Evolutionary conservation across 2,329 filamentous ascomycete genomes (phyloP).

Genomic region (Monosporascus sp.): DNA sequence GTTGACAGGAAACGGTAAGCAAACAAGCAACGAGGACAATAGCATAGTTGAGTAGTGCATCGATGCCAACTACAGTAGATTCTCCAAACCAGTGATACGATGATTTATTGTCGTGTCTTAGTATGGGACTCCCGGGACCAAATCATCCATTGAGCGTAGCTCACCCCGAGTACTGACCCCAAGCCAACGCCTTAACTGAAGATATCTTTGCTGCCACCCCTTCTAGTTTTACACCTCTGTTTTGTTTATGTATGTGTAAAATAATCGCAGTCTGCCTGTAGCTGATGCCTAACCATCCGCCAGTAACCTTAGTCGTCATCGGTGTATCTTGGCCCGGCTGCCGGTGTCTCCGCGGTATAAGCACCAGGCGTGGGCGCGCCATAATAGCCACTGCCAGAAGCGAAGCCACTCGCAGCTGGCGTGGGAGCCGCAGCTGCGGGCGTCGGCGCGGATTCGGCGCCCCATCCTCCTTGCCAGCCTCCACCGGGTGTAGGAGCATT

Average conservation of each 20-base stretch:
- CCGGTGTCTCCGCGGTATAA: constrained; percentile 27
- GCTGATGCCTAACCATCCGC: background rate
- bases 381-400: constrained; percentile 42
- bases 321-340: constrained; percentile 25
- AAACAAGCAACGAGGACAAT: no score
- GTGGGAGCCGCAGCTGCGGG: constrained; percentile 63
- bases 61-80: no score
- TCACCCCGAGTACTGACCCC: background rate
- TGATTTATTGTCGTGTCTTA: background rate
- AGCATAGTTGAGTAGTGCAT: no score
- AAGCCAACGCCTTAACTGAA: background rate
- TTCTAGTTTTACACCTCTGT: background rate
- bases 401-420: constrained; percentile 56
- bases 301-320: constrained; percentile 22
- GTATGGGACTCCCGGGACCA: no score
- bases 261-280: background rate
- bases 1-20: no score
- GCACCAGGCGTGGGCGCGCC: constrained; percentile 32
- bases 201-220: background rate
- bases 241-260: no score
- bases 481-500: constrained; percentile 67
- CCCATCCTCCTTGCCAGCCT: constrained; percentile 55
- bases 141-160: no score
- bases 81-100: background rate
- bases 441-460: constrained; percentile 60